Percentiles rank a stretch among this genome's conserved stretches.
These are phyloP conservation scores for Cercospora citrullina DNA, from an alignment of 2,329 filamentous ascomycete species.

Conservation along the genomic window DNA sequence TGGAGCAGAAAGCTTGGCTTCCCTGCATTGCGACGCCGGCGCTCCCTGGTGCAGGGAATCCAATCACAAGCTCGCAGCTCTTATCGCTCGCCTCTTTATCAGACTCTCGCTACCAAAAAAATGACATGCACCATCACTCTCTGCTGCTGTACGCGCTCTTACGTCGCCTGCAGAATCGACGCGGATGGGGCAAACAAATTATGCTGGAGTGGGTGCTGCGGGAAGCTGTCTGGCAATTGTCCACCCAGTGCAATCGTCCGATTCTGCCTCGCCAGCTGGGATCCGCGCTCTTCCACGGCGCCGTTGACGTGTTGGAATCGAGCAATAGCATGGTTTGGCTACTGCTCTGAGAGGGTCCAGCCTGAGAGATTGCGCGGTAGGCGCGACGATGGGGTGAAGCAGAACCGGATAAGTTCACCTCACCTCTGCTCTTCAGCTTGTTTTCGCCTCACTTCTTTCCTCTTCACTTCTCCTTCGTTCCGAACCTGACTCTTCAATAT, in stretches of 20 bases:
- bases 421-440: neutral
- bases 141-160: neutral
- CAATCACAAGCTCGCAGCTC: conserved; percentile 8
- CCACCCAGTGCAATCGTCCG: neutral
- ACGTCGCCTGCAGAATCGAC: conserved; percentile 2
- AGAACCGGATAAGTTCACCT: conserved; percentile 9
- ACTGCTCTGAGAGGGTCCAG: neutral
- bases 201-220: conserved; percentile 4
- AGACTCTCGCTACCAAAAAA: conserved; percentile 3
- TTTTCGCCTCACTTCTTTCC: neutral
- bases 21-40: neutral
- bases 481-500: neutral
- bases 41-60: neutral
- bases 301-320: conserved; percentile 17
- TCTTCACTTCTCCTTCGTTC: neutral
- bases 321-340: conserved; percentile 11
- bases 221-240: neutral
- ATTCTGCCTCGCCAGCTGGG: neutral
- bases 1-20: conserved; percentile 5
- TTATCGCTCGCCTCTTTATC: conserved; percentile 6
- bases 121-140: neutral
- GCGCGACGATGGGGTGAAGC: conserved; percentile 2
- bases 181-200: neutral
- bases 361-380: conserved; percentile 4
- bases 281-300: conserved; percentile 7